Percentiles rank a stretch among this genome's conserved stretches.
Conservation (phyloP, 1,284 basidiomycete genomes). For the Cutaneotrichosporon curvatum region DNA sequence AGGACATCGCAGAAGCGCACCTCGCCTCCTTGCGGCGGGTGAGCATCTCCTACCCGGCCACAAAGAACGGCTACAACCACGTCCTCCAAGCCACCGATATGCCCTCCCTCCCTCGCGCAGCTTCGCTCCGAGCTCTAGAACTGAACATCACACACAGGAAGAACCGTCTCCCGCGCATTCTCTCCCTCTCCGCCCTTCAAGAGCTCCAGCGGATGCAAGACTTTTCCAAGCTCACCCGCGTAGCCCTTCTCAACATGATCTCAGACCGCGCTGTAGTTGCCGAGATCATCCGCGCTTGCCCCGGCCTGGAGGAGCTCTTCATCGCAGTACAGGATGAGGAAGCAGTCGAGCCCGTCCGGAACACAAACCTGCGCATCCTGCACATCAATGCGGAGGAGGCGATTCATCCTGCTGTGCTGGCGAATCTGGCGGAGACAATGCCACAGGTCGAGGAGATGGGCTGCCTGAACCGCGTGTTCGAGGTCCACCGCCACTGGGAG, state of each 20-base stretch:
- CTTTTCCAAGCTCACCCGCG: constrained; percentile 16
- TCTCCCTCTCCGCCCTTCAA: constrained; percentile 15
- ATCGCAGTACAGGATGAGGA: constrained; percentile 15
- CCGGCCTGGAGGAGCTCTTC: constrained; percentile 32
- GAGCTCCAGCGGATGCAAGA: constrained; percentile 16
- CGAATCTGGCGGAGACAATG: constrained; percentile 21
- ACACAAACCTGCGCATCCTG: constrained; percentile 21
- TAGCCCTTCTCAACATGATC: constrained; percentile 34
- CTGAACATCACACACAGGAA: constrained; percentile 24
- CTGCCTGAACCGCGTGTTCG: constrained; percentile 38
- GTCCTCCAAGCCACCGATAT: constrained; percentile 19
- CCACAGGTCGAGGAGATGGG: constrained; percentile 35
- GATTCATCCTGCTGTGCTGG: constrained; percentile 23
- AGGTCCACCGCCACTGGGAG: constrained; percentile 30
- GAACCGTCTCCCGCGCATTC: constrained; percentile 6
- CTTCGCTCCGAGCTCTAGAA: constrained; percentile 24
- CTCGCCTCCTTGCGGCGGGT: constrained; percentile 22
- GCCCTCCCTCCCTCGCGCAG: constrained; percentile 20
- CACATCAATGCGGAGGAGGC: constrained; percentile 34
- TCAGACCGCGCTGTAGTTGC: constrained; percentile 15
- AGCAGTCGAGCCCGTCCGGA: constrained; percentile 12
- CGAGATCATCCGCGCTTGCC: constrained; percentile 11
- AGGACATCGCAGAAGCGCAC: constrained; percentile 22
- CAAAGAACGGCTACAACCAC: neutral
- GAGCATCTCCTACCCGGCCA: constrained; percentile 26